These are phyloP conservation scores for Metarhizium anisopliae DNA, from an alignment of 2,329 filamentous ascomycete genomes.

Conservation along the genomic window DNA sequence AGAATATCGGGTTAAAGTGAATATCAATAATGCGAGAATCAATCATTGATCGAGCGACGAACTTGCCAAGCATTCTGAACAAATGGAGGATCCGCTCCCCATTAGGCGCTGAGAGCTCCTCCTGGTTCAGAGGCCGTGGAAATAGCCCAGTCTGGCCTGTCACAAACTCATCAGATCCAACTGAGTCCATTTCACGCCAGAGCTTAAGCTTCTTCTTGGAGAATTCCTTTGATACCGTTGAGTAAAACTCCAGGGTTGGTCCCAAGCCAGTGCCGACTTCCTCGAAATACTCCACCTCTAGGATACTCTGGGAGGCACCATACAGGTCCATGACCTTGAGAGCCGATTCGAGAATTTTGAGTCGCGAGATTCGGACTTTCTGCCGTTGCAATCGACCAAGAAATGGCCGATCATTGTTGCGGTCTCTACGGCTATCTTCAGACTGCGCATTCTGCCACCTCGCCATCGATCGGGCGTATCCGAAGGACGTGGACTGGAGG, in stretches of 20 bases:
- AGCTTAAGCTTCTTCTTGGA: conserved; percentile 95
- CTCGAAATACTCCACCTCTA: conserved; percentile 98
- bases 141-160: conserved; percentile 81
- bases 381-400: conserved; percentile 86
- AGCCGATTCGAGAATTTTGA: conserved; percentile 92
- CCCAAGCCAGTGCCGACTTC: conserved; percentile 95
- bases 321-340: conserved; percentile 99
- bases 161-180: conserved; percentile 68
- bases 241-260: conserved; percentile 95
- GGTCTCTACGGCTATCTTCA: conserved; percentile 67
- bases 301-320: conserved; percentile 87
- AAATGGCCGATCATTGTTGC: conserved; percentile 85
- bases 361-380: conserved; percentile 93
- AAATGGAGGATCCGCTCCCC: conserved; percentile 82
- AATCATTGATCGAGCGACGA: conserved; percentile 95
- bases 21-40: conserved; percentile 97
- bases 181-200: conserved; percentile 84
- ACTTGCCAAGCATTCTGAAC: conserved; percentile 92
- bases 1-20: conserved; percentile 95
- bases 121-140: conserved; percentile 78
- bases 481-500: conserved; percentile 95
- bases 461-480: conserved; percentile 94
- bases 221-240: conserved; percentile 93
- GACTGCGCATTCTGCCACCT: conserved; percentile 91
- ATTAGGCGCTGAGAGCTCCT: conserved; percentile 63